These are phyloP conservation scores for Groenewaldozyma sp. DNA, from an alignment of 1,139 yeast genomes.

Conservation along the genomic window DNA sequence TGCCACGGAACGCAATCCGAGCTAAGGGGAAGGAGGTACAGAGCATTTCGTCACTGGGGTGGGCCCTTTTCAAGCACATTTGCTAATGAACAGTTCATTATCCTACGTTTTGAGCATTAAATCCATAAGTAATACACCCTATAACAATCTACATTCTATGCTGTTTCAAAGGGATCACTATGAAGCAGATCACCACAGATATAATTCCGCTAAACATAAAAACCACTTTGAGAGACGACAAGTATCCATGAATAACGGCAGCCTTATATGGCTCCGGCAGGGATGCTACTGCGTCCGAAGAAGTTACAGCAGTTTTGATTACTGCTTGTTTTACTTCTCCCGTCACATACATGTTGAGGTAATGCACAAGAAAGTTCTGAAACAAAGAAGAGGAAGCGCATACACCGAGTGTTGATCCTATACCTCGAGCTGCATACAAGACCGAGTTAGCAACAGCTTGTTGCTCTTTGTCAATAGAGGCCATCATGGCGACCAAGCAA, in stretches of 20 bases:
- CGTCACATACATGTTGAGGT: slow-evolving; percentile 1
- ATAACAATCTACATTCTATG: neutral
- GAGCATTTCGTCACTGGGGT: no score
- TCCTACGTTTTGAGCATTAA: no score
- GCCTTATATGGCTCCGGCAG: neutral
- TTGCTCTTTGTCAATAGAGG: slow-evolving; percentile 1
- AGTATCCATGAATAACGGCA: neutral
- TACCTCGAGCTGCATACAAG: slow-evolving; percentile 4
- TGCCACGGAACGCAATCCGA: no score
- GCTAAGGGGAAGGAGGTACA: no score
- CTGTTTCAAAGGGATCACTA: neutral
- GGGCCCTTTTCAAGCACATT: no score
- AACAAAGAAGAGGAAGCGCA: slow-evolving; percentile 4
- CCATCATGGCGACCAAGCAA: slow-evolving; percentile 3
- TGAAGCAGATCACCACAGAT: neutral
- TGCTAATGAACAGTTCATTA: no score
- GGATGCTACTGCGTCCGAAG: slow-evolving; percentile 2
- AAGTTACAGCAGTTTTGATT: slow-evolving; percentile 1
- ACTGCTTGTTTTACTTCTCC: slow-evolving; percentile 3
- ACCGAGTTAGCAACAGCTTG: slow-evolving; percentile 6
- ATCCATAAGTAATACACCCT: neutral
- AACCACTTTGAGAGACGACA: neutral
- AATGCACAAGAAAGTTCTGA: slow-evolving; percentile 1
- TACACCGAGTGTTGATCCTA: slow-evolving; percentile 6
- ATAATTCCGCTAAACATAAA: neutral